Evolutionary conservation across 1,139 yeast genomes (phyloP).

Genomic region (Suhomyces coccinellae): DNA sequence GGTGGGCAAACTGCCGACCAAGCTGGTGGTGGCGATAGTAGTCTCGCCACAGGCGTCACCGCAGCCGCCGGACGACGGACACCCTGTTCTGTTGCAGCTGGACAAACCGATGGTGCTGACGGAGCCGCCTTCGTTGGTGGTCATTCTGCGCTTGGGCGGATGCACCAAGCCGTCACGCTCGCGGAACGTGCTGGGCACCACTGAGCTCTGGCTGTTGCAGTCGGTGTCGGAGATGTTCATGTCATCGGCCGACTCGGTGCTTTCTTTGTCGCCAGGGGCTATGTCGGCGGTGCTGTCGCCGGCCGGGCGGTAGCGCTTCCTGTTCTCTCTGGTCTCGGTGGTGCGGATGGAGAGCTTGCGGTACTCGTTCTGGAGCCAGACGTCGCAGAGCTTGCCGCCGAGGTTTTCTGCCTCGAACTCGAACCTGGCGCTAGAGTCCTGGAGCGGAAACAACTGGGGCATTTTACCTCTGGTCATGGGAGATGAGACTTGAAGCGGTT

Average conservation of each 20-base stretch:
- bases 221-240: constrained; percentile 41
- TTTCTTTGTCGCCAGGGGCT: constrained; percentile 14
- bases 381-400: constrained; percentile 33
- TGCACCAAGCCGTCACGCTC: constrained; percentile 28
- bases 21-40: constrained; percentile 3
- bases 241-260: constrained; percentile 37
- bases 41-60: constrained; percentile 4
- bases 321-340: constrained; percentile 12
- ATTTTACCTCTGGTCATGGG: constrained; percentile 14
- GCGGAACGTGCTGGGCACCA: constrained; percentile 10
- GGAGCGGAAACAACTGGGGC: constrained; percentile 41
- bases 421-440: constrained; percentile 29
- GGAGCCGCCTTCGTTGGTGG: constrained; percentile 11
- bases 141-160: constrained; percentile 45
- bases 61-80: constrained; percentile 1
- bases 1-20: background rate
- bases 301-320: constrained; percentile 19
- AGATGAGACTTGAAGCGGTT: background rate
- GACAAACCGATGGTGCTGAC: constrained; percentile 4
- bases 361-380: constrained; percentile 37
- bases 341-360: constrained; percentile 25
- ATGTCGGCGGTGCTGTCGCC: constrained; percentile 12
- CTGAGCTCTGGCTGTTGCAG: constrained; percentile 26
- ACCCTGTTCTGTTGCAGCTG: constrained; percentile 1
- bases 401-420: constrained; percentile 39